These are phyloP conservation scores for Fusarium cicatricum DNA, from an alignment of 2,329 filamentous ascomycete genomes.

Conservation along the genomic window DNA sequence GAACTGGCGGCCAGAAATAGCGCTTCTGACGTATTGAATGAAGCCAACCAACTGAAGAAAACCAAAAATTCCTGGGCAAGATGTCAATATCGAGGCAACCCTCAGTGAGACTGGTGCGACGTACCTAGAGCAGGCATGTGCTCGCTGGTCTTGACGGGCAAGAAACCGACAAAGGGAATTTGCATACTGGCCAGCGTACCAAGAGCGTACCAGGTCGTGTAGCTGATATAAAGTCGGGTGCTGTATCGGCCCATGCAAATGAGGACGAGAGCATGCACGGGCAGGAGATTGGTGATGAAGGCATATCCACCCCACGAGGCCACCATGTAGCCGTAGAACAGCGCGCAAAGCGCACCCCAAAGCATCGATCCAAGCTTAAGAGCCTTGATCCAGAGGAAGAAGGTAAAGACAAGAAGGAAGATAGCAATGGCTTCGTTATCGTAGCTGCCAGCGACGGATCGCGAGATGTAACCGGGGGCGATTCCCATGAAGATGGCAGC, in stretches of 20 bases:
- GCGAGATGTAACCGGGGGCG: slow-evolving; percentile 94
- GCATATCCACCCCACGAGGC: slow-evolving; percentile 99
- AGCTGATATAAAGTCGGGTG: slow-evolving; percentile 91
- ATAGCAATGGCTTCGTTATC: slow-evolving; percentile 99
- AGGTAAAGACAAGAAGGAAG: slow-evolving; percentile 97
- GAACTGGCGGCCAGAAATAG: slow-evolving; percentile 92
- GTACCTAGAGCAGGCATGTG: slow-evolving; percentile 95
- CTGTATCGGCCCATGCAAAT: slow-evolving; percentile 98
- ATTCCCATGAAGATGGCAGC: slow-evolving; percentile 98
- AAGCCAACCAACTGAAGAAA: slow-evolving; percentile 93
- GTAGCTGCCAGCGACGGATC: slow-evolving; percentile 97
- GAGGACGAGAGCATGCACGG: slow-evolving; percentile 91
- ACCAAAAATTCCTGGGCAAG: slow-evolving; percentile 81
- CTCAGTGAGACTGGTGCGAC: slow-evolving; percentile 3
- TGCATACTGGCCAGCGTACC: slow-evolving; percentile 99
- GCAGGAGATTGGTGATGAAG: slow-evolving; percentile 97
- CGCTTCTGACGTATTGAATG: slow-evolving; percentile 88
- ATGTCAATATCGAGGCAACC: slow-evolving; percentile 11
- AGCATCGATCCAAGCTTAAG: slow-evolving; percentile 96
- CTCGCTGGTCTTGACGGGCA: slow-evolving; percentile 95
- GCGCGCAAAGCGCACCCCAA: slow-evolving; percentile 92
- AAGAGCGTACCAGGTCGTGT: slow-evolving; percentile 97
- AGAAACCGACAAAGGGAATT: slow-evolving; percentile 97
- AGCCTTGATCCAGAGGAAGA: slow-evolving; percentile 99
- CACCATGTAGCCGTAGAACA: slow-evolving; percentile 99